Evolutionary conservation across 208 protist species (phyloP).

Genomic region (Wallacemonas sp.): DNA sequence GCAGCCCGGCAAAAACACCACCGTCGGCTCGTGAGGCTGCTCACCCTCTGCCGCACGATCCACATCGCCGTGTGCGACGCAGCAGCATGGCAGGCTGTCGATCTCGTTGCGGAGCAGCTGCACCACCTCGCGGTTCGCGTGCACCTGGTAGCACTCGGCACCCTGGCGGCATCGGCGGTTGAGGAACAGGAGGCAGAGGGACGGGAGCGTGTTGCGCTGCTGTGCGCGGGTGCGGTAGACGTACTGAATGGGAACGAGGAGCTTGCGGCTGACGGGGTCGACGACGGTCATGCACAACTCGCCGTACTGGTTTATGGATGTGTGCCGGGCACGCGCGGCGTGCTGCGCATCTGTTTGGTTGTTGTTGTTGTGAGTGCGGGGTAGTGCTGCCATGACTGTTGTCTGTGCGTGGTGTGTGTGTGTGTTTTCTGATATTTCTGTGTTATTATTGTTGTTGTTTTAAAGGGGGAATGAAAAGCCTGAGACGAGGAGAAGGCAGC

Average conservation of each 20-base stretch:
- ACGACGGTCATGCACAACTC: conserved; percentile 64
- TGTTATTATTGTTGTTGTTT: too few relatives aligned
- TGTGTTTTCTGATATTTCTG: too few relatives aligned
- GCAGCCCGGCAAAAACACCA: conserved; percentile 39
- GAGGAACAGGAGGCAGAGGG: conserved; percentile 81
- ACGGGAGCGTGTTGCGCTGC: conserved; percentile 51
- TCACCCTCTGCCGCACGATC: conserved; percentile 26
- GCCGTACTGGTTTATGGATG: conserved; percentile 34
- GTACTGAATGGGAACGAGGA: conserved; percentile 56
- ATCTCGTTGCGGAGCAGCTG: conserved; percentile 50
- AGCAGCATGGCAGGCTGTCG: conserved; percentile 73
- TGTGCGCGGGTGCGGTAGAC: conserved; percentile 67
- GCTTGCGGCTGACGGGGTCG: conserved; percentile 75
- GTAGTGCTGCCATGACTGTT: too few relatives aligned
- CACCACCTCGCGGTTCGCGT: conserved; percentile 63
- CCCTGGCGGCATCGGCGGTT: conserved; percentile 65
- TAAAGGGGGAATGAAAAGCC: too few relatives aligned
- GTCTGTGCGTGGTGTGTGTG: too few relatives aligned
- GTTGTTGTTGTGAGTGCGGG: too few relatives aligned
- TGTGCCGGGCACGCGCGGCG: conserved; percentile 28
- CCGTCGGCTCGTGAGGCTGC: neutral
- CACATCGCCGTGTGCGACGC: conserved; percentile 70
- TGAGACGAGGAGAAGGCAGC: too few relatives aligned
- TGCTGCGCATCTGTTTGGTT: neutral
- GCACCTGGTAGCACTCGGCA: conserved; percentile 75